A percentile compares a stretch with the other conserved stretches of the same genome.
Conservation (phyloP, 148 eudicot genomes). For the Rheum nobile region DNA sequence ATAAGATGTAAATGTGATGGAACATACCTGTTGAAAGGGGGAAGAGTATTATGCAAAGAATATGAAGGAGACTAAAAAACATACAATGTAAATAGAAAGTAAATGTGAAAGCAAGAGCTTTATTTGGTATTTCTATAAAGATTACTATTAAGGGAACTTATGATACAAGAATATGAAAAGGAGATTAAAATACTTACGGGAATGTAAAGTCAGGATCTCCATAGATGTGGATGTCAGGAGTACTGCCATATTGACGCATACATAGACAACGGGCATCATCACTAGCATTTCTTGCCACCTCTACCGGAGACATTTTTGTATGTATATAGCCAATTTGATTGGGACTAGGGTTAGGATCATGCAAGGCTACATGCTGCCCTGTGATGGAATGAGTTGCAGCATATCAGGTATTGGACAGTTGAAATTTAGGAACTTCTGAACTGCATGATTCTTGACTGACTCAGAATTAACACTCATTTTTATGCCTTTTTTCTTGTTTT, state of each 20-base stretch:
- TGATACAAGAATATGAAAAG: not conserved
- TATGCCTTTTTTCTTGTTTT: not conserved
- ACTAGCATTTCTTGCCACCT: slow-evolving; percentile 73
- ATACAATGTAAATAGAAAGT: too few relatives aligned
- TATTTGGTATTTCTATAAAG: not conserved
- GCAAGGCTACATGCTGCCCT: slow-evolving; percentile 96
- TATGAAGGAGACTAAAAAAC: too few relatives aligned
- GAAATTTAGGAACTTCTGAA: not conserved
- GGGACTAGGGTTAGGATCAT: slow-evolving; percentile 71
- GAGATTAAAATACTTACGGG: slow-evolving; percentile 41
- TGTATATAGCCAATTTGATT: slow-evolving; percentile 77
- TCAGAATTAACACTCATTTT: not conserved
- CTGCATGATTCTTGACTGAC: slow-evolving; percentile 6
- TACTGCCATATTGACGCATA: slow-evolving; percentile 70
- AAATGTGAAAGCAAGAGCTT: not conserved
- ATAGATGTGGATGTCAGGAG: slow-evolving; percentile 70
- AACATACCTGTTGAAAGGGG: slow-evolving; percentile 54
- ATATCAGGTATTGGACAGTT: not conserved
- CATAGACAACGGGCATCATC: slow-evolving; percentile 91
- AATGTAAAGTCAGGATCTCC: slow-evolving; percentile 84
- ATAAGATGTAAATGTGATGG: slow-evolving; percentile 86
- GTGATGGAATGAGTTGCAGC: slow-evolving; percentile 11
- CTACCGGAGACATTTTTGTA: slow-evolving; percentile 86
- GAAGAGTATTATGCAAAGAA: not conserved
- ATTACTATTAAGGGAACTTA: not conserved